Evolutionary conservation across 2,329 filamentous ascomycete genomes (phyloP).

Genomic region (Coniella vitis): DNA sequence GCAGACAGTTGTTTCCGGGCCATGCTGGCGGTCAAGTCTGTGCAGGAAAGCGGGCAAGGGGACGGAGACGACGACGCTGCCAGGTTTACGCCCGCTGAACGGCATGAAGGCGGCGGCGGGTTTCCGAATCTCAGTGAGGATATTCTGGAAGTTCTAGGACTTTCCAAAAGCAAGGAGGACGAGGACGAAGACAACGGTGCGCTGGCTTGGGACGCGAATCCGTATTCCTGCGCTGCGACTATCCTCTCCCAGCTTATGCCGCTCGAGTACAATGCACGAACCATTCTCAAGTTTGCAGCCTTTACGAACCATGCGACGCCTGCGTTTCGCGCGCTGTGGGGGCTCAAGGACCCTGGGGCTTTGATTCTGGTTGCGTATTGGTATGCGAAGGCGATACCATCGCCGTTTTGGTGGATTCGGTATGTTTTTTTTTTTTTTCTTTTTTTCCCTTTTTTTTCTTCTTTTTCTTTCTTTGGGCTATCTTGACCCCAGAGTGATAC

Average conservation of each 20-base stretch:
- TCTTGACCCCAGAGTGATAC: too few relatives aligned
- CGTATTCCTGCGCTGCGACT: conserved; percentile 28
- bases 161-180: conserved; percentile 12
- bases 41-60: neutral
- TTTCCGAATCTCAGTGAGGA: conserved; percentile 25
- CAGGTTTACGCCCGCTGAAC: conserved; percentile 15
- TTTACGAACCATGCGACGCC: conserved; percentile 40
- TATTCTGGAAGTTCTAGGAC: conserved; percentile 25
- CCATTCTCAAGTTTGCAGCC: conserved; percentile 36
- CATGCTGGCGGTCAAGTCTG: conserved; percentile 16
- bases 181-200: too few relatives aligned
- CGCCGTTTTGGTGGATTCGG: conserved; percentile 40
- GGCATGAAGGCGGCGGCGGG: conserved; percentile 9
- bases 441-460: neutral
- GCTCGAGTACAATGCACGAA: conserved; percentile 30
- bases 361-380: conserved; percentile 51
- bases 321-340: conserved; percentile 37
- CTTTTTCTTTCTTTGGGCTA: neutral
- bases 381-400: conserved; percentile 41
- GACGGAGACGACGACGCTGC: neutral
- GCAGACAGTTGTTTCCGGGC: conserved; percentile 7
- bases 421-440: neutral
- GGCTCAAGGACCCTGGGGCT: conserved; percentile 44
- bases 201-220: conserved; percentile 18
- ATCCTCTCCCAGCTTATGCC: conserved; percentile 32